Evolutionary conservation across 495 filamentous ascomycete species (phyloP), one percentile per base, ranked within the genome.

Genomic region (Oidiodendron maius): DNA sequence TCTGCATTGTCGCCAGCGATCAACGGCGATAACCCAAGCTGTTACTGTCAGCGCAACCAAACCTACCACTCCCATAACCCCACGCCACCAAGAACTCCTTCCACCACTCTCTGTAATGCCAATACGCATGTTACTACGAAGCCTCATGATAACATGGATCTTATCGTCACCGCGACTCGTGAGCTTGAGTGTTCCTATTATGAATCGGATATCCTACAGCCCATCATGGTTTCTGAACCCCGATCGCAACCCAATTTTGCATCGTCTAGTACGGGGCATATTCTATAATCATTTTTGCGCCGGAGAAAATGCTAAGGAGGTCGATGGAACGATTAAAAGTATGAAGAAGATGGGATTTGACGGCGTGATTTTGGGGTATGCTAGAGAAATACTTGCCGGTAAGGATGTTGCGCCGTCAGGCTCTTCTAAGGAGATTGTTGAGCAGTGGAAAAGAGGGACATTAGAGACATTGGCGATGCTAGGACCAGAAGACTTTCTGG

Each of bases 211-310:
- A 53, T 84, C 88, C 9, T 69, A 89, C 55, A 83, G 84, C 16
- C 79, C 75, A 36, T 78, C 64, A 15, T 68, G 78, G 1, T 30
- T 78, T 6, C 64, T 84, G 9, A 75, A 74, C 51, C 78, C 80
- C 2, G 74, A 80, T 50, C 64, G 60, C 21, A 84, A 84, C 49
- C 72, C 71, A 0, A 8, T 80, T n/a, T 69, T 83, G 15, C 64
- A 66, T n/a, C 71, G 59, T 50, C 59, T 86, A 23, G 70, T 94
- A 22, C 83, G 85, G 50, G 74, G 80, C 46, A 91, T 85, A 0
- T 88, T 94, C 60, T 94, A 94, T 61, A 76, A 77, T 44, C 86
- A 94, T 57, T 94, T 91, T 61, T 94, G 88, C 60, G 84, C 85
- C 1, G 88, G 88, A 21, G 80, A 84, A 58, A 84, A 78, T 38